Evolutionary conservation across 805 yeast species (phyloP).

Genomic region (Starmerella roubikii): DNA sequence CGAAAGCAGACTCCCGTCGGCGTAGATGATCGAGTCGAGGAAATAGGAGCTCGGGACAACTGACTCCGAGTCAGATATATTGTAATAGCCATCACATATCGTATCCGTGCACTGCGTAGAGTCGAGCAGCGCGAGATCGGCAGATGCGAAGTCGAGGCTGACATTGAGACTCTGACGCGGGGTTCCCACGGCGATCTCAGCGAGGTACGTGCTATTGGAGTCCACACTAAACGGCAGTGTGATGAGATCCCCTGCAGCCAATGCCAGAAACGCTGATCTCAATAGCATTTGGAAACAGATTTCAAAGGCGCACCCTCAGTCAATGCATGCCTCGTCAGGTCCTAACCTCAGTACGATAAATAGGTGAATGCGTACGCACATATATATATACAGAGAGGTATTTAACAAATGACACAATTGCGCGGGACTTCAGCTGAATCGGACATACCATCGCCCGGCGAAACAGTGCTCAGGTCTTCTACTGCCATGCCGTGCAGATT

Average conservation of each 20-base stretch:
- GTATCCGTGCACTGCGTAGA: not conserved
- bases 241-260: too few relatives aligned
- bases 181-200: conserved; percentile 9
- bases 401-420: too few relatives aligned
- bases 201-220: not conserved
- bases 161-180: conserved; percentile 12
- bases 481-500: too few relatives aligned
- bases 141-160: conserved; percentile 13
- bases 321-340: too few relatives aligned
- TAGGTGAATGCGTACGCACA: too few relatives aligned
- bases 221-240: not conserved
- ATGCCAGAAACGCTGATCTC: too few relatives aligned
- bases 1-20: conserved; percentile 5
- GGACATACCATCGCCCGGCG: too few relatives aligned
- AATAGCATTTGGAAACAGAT: not conserved
- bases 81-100: not conserved
- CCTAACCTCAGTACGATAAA: too few relatives aligned
- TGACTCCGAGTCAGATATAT: not conserved
- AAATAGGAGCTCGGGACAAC: not conserved
- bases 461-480: too few relatives aligned
- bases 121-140: conserved; percentile 7
- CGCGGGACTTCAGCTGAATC: too few relatives aligned
- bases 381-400: too few relatives aligned
- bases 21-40: conserved; percentile 1
- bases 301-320: too few relatives aligned